Percentiles rank a stretch among this genome's conserved stretches.
Conservation (phyloP, 2,329 filamentous ascomycete genomes). For the Trichothecium roseum region DNA sequence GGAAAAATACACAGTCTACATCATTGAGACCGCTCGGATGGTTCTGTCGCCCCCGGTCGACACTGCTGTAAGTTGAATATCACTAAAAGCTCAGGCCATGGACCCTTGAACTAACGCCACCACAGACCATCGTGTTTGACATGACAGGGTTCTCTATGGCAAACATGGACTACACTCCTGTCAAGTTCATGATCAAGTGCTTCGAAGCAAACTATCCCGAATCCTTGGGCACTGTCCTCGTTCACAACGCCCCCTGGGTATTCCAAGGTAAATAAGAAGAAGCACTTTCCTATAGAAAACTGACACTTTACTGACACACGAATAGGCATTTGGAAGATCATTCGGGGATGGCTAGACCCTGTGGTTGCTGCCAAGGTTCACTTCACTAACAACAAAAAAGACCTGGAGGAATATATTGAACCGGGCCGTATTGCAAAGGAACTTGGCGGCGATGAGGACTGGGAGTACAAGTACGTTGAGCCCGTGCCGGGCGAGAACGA, state of each 20-base stretch:
- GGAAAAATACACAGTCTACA: constrained; percentile 84
- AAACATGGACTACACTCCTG: constrained; percentile 96
- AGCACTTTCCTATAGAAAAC: background rate
- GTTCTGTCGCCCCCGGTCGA: constrained; percentile 71
- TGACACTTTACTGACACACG: background rate
- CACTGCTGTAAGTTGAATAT: constrained; percentile 62
- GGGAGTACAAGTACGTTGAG: constrained; percentile 74
- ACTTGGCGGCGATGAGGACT: constrained; percentile 77
- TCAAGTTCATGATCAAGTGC: constrained; percentile 99
- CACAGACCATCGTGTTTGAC: constrained; percentile 82
- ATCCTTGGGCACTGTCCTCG: constrained; percentile 75
- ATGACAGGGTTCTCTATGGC: constrained; percentile 89
- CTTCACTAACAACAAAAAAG: constrained; percentile 74
- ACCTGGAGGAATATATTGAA: constrained; percentile 69
- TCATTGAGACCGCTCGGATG: constrained; percentile 90
- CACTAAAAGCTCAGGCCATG: background rate
- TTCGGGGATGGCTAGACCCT: constrained; percentile 91
- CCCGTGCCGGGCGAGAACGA: constrained; percentile 67
- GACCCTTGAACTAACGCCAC: constrained; percentile 9
- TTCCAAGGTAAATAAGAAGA: constrained; percentile 61
- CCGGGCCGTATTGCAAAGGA: constrained; percentile 65
- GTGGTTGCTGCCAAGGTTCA: constrained; percentile 91
- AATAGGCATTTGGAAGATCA: constrained; percentile 86
- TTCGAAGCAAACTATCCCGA: constrained; percentile 99
- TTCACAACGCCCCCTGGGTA: constrained; percentile 95